These are phyloP conservation scores for Scheffersomyces lignicola DNA, from an alignment of 1,139 yeast genomes.

Conservation along the genomic window DNA sequence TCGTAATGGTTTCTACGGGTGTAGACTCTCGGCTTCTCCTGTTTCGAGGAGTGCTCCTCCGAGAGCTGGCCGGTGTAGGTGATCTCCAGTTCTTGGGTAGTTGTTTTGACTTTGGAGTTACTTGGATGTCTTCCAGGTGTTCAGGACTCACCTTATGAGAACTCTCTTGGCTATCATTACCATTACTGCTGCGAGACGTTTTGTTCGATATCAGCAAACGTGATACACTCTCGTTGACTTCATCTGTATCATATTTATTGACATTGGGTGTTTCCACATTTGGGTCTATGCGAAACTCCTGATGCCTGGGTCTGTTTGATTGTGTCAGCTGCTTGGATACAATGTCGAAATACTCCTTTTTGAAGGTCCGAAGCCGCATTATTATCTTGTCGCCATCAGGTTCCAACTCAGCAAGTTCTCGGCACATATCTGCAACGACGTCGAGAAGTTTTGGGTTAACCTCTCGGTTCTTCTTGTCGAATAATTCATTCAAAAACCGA, in stretches of 20 bases:
- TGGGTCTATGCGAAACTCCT: conserved; percentile 13
- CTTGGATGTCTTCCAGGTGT: too few relatives aligned
- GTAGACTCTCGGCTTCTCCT: neutral
- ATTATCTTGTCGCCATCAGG: neutral
- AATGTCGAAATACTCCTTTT: neutral
- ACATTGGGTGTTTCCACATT: neutral
- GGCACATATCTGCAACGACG: neutral
- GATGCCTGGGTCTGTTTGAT: conserved; percentile 14
- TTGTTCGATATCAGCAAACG: neutral
- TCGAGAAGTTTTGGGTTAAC: neutral
- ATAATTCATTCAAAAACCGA: conserved; percentile 1
- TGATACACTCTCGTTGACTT: conserved; percentile 14
- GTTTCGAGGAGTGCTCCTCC: neutral
- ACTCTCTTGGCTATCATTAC: too few relatives aligned
- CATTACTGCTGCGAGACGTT: too few relatives aligned
- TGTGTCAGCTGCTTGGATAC: neutral
- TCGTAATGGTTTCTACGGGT: neutral
- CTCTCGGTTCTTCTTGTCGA: conserved; percentile 1
- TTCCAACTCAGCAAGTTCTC: neutral
- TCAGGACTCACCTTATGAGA: too few relatives aligned
- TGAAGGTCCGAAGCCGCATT: neutral
- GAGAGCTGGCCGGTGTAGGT: neutral
- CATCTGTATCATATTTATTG: conserved; percentile 12
- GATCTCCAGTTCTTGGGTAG: conserved; percentile 1
- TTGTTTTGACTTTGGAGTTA: neutral